Evolutionary conservation across 331 rosid species (phyloP), one percentile per base, ranked within the genome.

Genomic region (Quercus lobata): DNA sequence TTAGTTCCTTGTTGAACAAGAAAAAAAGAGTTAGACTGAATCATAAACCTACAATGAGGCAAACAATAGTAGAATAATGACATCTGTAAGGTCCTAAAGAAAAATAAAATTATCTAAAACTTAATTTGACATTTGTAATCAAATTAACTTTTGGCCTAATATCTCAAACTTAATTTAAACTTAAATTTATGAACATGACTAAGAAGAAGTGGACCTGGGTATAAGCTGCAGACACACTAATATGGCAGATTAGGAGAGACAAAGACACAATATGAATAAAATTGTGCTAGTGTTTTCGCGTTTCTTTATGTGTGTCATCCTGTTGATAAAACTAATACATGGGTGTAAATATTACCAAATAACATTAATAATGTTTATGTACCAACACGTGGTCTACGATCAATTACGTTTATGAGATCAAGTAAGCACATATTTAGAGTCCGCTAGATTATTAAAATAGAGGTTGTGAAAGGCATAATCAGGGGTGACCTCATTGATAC

Each of bases 1-100:
- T 74, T 24, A 83, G 79, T 74, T 83, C 83, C 76, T 79, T 72
- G 0, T 72, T 61, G 53, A 69, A 44, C 74, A 81, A 81, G n/a
- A 37, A 37, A 78, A 80, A 76, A 55, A 21, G 15, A 73, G 52
- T 71, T 78, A 80, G 57, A 74, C 74, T 71, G 5, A 74, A 60
- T 46, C 1, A 62, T 57, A 62, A 72, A 22, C 41, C 41, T 57
- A 30, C 57, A 14, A 55, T 24, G 57, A 25, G 9, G 29, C 41
- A 54, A 55, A 46, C 34, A 37, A 66, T 29, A 49, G 37, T 4
- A 34, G 27, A 55, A 37, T 7, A 37, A 37, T 37, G 56, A 58
- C 46, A 52, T 35, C 71, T 11, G 24, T 14, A 78, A 62, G 44
- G 3, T 18, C 24, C 52, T 34, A 14, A 8, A 0, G 35, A 68